A percentile compares a stretch with the other conserved stretches of the same genome.
Conservation (phyloP, 1,284 basidiomycete genomes). For the Heterobasidion annosum region DNA sequence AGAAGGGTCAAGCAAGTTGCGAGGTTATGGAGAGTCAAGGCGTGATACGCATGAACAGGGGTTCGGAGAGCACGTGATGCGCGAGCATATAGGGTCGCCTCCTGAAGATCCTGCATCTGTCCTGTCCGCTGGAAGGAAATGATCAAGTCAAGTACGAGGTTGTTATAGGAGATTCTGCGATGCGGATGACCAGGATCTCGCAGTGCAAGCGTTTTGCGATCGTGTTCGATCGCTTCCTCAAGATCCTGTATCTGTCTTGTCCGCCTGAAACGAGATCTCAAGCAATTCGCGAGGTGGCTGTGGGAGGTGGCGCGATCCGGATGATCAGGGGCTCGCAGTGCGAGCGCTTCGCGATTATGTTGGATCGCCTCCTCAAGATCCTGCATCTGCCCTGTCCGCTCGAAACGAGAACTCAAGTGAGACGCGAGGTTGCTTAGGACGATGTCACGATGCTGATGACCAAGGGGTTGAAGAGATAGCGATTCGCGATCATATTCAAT, state of each 20-base stretch:
- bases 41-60: slow-evolving; percentile 10
- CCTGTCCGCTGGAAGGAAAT: slow-evolving; percentile 14
- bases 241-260: background rate
- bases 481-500: background rate
- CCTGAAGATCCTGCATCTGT: slow-evolving; percentile 18
- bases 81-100: slow-evolving; percentile 16
- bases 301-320: too few species aligned
- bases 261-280: too few species aligned
- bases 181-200: background rate
- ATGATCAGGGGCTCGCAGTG: too few species aligned
- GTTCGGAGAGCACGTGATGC: slow-evolving; percentile 15
- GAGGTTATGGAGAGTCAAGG: background rate
- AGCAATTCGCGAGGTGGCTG: too few species aligned
- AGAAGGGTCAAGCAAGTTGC: background rate
- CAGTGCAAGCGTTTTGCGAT: background rate
- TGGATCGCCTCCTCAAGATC: too few species aligned
- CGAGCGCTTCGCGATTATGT: too few species aligned
- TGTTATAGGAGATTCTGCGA: background rate
- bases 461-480: background rate
- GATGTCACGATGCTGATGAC: background rate
- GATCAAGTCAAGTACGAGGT: background rate
- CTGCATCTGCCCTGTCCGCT: too few species aligned
- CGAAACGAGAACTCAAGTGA: background rate
- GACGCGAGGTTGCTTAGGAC: background rate
- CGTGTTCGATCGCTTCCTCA: background rate